Conservation (phyloP, 768 basidiomycete genomes). For the Sporobolomyces roseus region DNA sequence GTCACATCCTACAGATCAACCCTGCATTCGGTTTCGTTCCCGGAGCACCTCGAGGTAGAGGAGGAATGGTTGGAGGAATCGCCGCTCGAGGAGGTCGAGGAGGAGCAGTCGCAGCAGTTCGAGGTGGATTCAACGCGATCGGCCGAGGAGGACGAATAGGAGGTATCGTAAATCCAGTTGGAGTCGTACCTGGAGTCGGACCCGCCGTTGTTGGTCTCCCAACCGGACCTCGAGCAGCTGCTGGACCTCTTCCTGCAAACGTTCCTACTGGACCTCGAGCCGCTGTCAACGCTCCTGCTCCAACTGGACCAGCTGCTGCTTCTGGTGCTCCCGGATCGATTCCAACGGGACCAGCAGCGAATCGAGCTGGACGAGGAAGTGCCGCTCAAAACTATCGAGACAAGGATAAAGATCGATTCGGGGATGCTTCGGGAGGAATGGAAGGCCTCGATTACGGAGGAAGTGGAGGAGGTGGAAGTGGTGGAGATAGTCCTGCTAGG, state of each 20-base stretch:
- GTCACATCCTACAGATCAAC: not conserved
- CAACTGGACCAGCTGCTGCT: not conserved
- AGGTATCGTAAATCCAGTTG: not conserved
- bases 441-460: constrained; percentile 38
- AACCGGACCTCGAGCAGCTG: constrained; percentile 24
- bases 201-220: constrained; percentile 10
- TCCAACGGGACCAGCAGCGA: constrained; percentile 9
- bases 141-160: constrained; percentile 7
- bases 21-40: constrained; percentile 12
- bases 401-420: constrained; percentile 37
- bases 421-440: not conserved
- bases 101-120: not conserved
- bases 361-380: not conserved
- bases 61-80: not conserved
- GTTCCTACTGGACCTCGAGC: constrained; percentile 33
- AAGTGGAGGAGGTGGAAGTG: constrained; percentile 8
- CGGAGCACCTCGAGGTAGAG: constrained; percentile 3
- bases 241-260: constrained; percentile 8
- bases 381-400: constrained; percentile 19
- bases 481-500: constrained; percentile 15
- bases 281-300: not conserved
- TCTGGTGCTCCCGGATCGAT: not conserved
- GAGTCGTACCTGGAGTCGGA: not conserved
- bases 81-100: constrained; percentile 8
- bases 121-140: constrained; percentile 1